phyloP scores from a whole-genome alignment of 139 green algal genomes.

The Chlorella sp. region DNA sequence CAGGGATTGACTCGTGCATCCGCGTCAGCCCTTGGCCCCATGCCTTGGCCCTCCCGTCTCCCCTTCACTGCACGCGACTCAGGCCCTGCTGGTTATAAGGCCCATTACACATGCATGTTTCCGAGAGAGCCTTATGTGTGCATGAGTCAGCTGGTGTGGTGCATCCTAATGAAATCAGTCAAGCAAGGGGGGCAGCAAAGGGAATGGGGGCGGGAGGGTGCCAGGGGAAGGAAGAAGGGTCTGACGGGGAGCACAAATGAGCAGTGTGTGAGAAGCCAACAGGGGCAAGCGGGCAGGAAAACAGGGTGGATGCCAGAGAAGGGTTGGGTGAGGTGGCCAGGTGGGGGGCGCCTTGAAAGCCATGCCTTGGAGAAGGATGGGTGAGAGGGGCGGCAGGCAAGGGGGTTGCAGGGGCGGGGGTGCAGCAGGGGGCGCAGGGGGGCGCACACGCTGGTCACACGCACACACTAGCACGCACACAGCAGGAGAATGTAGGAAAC shows the following conservation, averaged over 20 bases:
- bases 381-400: background rate
- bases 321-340: no score
- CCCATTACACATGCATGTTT: no score
- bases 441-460: background rate
- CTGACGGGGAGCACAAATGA: constrained; percentile 25
- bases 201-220: background rate
- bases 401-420: background rate
- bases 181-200: background rate
- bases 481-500: background rate
- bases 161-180: no score
- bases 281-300: background rate
- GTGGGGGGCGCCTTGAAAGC: background rate
- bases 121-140: no score
- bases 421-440: background rate
- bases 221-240: background rate
- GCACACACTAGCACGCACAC: background rate
- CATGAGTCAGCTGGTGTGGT: no score
- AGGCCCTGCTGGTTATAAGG: no score
- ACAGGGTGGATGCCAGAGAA: constrained; percentile 6
- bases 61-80: no score
- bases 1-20: no score
- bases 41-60: no score
- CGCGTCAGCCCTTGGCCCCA: no score
- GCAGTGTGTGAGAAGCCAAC: constrained; percentile 13
- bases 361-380: background rate